Percentiles rank a stretch among this genome's conserved stretches.
Evolutionary conservation across 345 rosid species (phyloP).

Genomic region (Arabidopsis suecica): DNA sequence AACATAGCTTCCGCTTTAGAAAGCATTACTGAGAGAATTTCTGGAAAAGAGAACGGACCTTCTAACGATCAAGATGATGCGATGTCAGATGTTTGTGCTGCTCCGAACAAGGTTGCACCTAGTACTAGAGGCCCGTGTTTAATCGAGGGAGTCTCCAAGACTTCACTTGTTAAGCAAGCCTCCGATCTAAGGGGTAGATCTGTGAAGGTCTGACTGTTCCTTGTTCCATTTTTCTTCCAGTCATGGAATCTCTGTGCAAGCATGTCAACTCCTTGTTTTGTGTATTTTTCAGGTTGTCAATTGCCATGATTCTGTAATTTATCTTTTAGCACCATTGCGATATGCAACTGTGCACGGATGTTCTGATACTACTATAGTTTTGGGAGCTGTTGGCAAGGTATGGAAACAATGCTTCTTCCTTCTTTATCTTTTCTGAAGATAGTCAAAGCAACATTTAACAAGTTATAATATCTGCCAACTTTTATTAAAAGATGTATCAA

Average conservation of each 20-base stretch:
- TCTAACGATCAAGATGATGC: conserved; percentile 81
- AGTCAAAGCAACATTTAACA: not conserved
- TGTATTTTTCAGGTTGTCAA: conserved; percentile 75
- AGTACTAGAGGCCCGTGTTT: conserved; percentile 72
- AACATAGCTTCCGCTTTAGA: conserved; percentile 82
- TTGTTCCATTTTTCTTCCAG: conserved; percentile 8
- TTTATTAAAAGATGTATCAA: conserved; percentile 12
- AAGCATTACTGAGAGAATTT: conserved; percentile 74
- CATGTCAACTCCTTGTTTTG: conserved; percentile 18
- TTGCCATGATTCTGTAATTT: conserved; percentile 95
- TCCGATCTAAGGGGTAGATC: conserved; percentile 89
- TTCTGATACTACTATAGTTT: conserved; percentile 93
- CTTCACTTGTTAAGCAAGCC: conserved; percentile 84
- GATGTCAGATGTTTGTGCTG: conserved; percentile 88
- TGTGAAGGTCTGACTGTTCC: conserved; percentile 68
- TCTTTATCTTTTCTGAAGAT: not conserved
- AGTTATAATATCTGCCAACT: conserved; percentile 7
- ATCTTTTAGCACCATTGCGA: conserved; percentile 91
- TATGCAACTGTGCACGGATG: conserved; percentile 94
- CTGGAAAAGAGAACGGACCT: conserved; percentile 90
- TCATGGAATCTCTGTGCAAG: conserved; percentile 15
- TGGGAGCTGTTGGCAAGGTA: conserved; percentile 99
- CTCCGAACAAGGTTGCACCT: conserved; percentile 66
- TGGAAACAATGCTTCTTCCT: conserved; percentile 16
- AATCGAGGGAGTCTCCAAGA: conserved; percentile 94